A percentile compares a stretch with the other conserved stretches of the same genome.
phyloP scores from a whole-genome alignment of 2,329 filamentous ascomycete species.

The Pseudonectria buxi region DNA sequence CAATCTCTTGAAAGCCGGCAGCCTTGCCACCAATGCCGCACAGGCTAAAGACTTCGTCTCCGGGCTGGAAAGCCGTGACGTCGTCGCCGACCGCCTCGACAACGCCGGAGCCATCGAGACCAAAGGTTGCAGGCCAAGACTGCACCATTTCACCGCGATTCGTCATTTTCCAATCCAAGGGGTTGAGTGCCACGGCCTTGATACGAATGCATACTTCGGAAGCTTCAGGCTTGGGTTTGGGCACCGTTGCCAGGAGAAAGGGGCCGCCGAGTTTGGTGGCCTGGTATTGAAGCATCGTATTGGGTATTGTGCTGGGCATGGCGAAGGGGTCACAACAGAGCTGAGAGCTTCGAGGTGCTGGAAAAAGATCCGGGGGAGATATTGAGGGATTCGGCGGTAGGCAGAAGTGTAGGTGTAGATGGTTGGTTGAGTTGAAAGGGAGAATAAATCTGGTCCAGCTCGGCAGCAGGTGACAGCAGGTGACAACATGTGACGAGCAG shows the following conservation, averaged over 20 bases:
- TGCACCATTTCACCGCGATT: conserved; percentile 11
- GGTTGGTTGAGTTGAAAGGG: no score
- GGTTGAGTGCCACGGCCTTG: conserved; percentile 17
- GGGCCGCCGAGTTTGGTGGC: conserved; percentile 10
- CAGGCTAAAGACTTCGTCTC: conserved; percentile 33
- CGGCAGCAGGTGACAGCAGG: no score
- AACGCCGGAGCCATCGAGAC: conserved; percentile 15
- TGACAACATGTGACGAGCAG: no score
- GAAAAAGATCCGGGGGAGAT: no score
- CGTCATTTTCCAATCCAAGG: conserved; percentile 16
- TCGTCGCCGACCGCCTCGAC: conserved; percentile 17
- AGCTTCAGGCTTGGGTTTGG: conserved; percentile 6
- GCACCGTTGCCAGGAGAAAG: conserved; percentile 10
- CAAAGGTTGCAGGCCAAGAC: conserved; percentile 13
- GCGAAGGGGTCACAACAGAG: not conserved
- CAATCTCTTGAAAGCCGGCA: conserved; percentile 14
- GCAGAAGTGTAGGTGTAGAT: no score
- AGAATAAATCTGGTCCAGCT: no score
- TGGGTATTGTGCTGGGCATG: conserved; percentile 3
- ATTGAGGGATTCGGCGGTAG: no score
- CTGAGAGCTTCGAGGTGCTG: no score
- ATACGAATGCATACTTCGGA: conserved; percentile 13
- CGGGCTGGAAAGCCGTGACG: conserved; percentile 17
- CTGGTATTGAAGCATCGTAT: conserved; percentile 12
- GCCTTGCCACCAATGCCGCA: conserved; percentile 13